Base-by-base conservation (phyloP, 768 basidiomycete genomes). In the Boletus rubroflammeus region DNA sequence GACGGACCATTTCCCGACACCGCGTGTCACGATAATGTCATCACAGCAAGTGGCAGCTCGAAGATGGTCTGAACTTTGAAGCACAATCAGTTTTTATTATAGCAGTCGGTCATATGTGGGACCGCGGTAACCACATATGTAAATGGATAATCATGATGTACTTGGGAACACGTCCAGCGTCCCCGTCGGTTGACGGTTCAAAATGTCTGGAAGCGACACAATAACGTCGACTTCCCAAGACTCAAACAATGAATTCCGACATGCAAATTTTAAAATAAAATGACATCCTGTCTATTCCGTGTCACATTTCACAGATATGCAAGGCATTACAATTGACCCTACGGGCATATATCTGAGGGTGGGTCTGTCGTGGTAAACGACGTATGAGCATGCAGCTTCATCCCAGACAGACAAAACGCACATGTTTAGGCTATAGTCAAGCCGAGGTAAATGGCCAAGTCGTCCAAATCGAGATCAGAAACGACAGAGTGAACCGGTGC, bases 401-500 rank as follows among this genome's bases (percentile, higher is more conserved):
- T 32, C 21, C 2, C 14, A 21, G 21, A 34, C 14, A 19, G 9
- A 34, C 8, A 32, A 23, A 32, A 28, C 31, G 3, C 52, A 51
- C 25, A 55, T 53, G 53, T 57, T 57, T 42, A 67, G 28, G 2
- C 29, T 29, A 47, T 5, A 14, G 17, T 28, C 51, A 72, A 43
- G 41, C 56, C 60, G 50, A 73, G 57, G 53, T 71, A 25, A 53
- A 50, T 51, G 44, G 62, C 45, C 53, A 73, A 36, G 28, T 50
- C 43, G 23, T 43, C 46, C 36, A 67, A 50, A 42, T 58, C 54
- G 45, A 75, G 66, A 17, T 41, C 46, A 36, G 56, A 13, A 46
- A 73, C 52, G 50, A 71, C 49, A 21, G 51, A 23, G 13, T 59
- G 14, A 47, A 65, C 52, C 19, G 48, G 50, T 13, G 48, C 43